Evolutionary conservation across 1,284 basidiomycete species (phyloP), one percentile per base, ranked within the genome.

Genomic region (Schizophyllum commune): DNA sequence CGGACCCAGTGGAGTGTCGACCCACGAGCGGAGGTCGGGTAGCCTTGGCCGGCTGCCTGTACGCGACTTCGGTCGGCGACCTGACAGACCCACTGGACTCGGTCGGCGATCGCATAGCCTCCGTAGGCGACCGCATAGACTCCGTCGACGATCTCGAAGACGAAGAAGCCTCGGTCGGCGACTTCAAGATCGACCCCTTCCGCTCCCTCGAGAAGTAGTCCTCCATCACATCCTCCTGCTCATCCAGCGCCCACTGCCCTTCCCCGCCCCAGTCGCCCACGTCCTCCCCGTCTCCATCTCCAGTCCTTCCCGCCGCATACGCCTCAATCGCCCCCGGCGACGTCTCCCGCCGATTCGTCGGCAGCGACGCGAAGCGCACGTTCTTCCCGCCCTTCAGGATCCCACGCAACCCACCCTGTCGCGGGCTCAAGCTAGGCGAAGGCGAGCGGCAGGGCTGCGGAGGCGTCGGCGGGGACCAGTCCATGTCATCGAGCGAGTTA

Each of bases 371-470:
- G 62, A 78, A 78, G 55, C 75, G 74, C 53, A 78, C 76, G 56
- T 71, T 77, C 61, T 76, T 78, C 59, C 70, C 70, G 58, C 70
- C 71, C 63, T 76, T 77, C 52, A 77, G 66, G 52, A 77, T 77
- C 47, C 76, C 72, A n/a, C 73, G 72, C 19, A 71, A 65, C n/a
- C 57, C 58, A 33, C 64, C 61, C 27, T 61, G 63, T 1, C 69
- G 67, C 32, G 69, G 67, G 32, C 67, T 62, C 21, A 65, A 65
- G 8, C 61, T 62, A n/a, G 63, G 64, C 2, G 64, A 65, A 5
- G 61, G 54, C 33, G 60, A 57, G 11, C 21, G 61, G 39, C 21
- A 62, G 63, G 60, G 60, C 56, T 52, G 59, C 17, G 62, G 56
- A 27, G 70, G 67, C 27, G 70, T 67, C 53, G 70, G 69, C 22